phyloP scores from a whole-genome alignment of 78 protist genomes.

The Anaeramoeba ignava region DNA sequence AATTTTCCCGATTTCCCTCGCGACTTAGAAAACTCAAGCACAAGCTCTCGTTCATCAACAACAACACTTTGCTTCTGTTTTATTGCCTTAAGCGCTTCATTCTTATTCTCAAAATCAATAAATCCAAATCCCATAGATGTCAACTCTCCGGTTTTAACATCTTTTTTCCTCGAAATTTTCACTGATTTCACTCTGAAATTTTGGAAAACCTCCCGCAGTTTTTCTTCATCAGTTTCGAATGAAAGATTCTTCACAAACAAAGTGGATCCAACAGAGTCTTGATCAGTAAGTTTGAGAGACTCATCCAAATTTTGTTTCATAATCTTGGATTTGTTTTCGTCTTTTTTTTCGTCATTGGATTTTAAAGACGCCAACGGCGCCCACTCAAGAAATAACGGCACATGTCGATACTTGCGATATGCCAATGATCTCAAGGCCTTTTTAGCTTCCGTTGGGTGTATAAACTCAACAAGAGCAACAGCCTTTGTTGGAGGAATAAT shows the following conservation, averaged over 20 bases:
- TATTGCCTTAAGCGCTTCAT: background rate
- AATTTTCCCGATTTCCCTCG: background rate
- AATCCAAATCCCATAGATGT: background rate
- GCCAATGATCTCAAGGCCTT: constrained; percentile 71
- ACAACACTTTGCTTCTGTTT: background rate
- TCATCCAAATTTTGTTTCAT: background rate
- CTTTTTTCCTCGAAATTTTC: background rate
- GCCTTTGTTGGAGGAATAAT: constrained; percentile 61
- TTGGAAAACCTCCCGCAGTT: background rate
- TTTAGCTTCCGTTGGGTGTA: constrained; percentile 60
- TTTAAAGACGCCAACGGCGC: constrained; percentile 46
- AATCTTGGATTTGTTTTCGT: background rate
- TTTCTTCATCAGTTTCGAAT: background rate
- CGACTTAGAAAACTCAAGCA: constrained; percentile 30
- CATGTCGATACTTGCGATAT: constrained; percentile 47
- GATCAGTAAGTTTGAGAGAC: background rate
- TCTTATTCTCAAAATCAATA: background rate
- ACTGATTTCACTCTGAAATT: background rate
- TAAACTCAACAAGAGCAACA: constrained; percentile 60
- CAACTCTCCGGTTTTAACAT: background rate
- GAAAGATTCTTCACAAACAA: background rate
- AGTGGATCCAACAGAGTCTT: background rate
- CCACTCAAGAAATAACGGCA: constrained; percentile 89
- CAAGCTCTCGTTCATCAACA: constrained; percentile 50
- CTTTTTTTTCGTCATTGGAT: background rate